Conservation (phyloP, 805 yeast species). For the Lachancea kluyveri region DNA sequence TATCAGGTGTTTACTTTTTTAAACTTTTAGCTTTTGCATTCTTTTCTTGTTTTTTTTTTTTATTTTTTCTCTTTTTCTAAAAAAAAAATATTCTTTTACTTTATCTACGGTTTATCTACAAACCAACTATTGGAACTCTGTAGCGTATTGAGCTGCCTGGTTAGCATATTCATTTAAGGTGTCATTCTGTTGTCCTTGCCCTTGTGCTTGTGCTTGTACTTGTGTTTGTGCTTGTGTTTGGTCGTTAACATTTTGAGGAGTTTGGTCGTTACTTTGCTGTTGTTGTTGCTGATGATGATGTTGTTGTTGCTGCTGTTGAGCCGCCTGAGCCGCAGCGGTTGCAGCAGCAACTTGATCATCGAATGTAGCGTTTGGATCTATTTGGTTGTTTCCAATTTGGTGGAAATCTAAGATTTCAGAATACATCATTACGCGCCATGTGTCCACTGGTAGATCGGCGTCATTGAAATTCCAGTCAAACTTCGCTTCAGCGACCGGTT, state of each 20-base stretch:
- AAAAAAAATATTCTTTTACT: too few relatives aligned
- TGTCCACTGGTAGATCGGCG: slow-evolving; percentile 94
- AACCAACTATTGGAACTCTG: slow-evolving; percentile 26
- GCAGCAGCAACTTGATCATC: slow-evolving; percentile 34
- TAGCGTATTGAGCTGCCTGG: slow-evolving; percentile 30
- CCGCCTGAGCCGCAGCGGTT: slow-evolving; percentile 32
- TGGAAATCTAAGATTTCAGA: slow-evolving; percentile 95
- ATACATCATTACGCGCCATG: slow-evolving; percentile 99
- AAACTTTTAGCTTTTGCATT: too few relatives aligned
- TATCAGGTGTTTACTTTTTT: too few relatives aligned
- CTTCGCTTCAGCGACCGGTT: slow-evolving; percentile 86
- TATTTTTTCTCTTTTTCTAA: too few relatives aligned
- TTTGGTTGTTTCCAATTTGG: slow-evolving; percentile 58
- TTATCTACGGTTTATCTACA: too few relatives aligned
- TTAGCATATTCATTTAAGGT: slow-evolving; percentile 25
- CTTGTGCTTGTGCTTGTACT: background rate
- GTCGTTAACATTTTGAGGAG: too few relatives aligned
- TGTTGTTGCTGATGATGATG: slow-evolving; percentile 3
- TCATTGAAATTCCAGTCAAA: slow-evolving; percentile 99
- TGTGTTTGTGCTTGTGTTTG: too few relatives aligned
- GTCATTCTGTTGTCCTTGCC: slow-evolving; percentile 10
- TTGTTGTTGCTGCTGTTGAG: slow-evolving; percentile 23
- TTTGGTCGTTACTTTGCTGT: too few relatives aligned
- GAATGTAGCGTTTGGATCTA: slow-evolving; percentile 30
- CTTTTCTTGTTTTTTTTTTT: too few relatives aligned